Evolutionary conservation across 768 basidiomycete genomes (phyloP), one percentile per base, ranked within the genome.

Genomic region (Naematelia aurantialba): DNA sequence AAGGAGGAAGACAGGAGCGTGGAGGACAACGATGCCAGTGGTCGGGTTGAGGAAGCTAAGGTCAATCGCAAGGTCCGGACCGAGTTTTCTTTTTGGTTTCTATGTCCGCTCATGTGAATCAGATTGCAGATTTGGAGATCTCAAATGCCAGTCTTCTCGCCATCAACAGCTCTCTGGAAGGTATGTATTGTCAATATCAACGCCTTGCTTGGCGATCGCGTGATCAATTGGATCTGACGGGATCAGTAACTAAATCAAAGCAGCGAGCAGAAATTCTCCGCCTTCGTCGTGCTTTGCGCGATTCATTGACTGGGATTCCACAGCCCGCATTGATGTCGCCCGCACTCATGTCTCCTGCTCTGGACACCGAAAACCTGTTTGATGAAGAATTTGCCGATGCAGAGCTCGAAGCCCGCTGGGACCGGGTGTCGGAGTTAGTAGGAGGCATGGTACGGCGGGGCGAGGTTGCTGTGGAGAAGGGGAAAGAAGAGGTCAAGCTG

Each of bases 91-190:
- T 26, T 22, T n/a, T 39, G 34, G 34, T 49, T 11, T 34, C 21
- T 30, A n/a, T 11, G 27, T n/a, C 24, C 13, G 50, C 10, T 30
- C 13, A 14, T n/a, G 21, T 5, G 42, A 2, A 13, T 39, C 56
- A 75, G 74, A 62, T 76, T 26, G 73, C 73, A n/a, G 75, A 76
- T 63, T 54, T 76, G 2, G 75, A 76, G 47, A 76, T 76, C 42
- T 71, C 69, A 1, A 76, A 76, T 54, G 63, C 66, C 12, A 72
- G 70, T 51, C 54, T 76, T 25, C 52, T 76, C 52, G 69, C 69
- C 25, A 71, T 76, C 55, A 76, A 76, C 46, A 61, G 63, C n/a
- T 65, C 65, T 5, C 56, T 76, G 1, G 75, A 76, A 55, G 71
- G 73, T 75, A 49, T 48, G 73, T 55, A 34, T 0, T 3, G n/a